Base-by-base conservation (phyloP, 225 moss, liverwort and hornwort genomes). In the Sphagnum tenellum region DNA sequence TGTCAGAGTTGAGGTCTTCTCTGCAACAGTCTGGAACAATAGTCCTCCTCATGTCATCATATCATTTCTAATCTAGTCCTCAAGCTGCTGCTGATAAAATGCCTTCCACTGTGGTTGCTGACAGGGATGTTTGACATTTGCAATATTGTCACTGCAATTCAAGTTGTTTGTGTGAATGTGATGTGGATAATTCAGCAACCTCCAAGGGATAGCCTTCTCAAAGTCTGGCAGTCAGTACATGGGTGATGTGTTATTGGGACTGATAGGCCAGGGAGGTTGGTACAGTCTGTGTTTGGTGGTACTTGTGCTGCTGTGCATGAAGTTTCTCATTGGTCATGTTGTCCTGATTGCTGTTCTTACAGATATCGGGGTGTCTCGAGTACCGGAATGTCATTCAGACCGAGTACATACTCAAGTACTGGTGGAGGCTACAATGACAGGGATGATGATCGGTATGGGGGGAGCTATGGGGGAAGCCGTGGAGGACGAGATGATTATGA, bases 361-460 rank as follows among this genome's bases (percentile, higher is more conserved):
- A 98, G 98, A 76, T 98, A 98, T 60, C 92, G 98, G 47, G 98
- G 98, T 53, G 90, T 98, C 14, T 93, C 98, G 44, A 89, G 85
- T 59, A 74, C 73, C 70, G 87, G 89, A 60, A 82, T 85, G 74
- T 55, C 86, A 3, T 81, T 88, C 71, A 89, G 84, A 58, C 77
- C 86, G 52, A 78, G 88, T 73, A 82, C 81, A 8, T 98, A 98
- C 77, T 84, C 85, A 12, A 86, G 87, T 67, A 87, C 83, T 7
- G 86, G 82, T 12, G 95, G 91, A 80, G 89, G 85, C 52, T 92
- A 92, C 49, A 78, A 78, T 58, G 90, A 98, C 58, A 83, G 77
- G 63, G 83, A 90, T 44, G 90, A 93, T 7, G 96, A 92, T 10
- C 89, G 87, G 4, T 87, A 83, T 54, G 87, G 90, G 3, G 91